phyloP scores from a whole-genome alignment of 2,329 filamentous ascomycete species.

The Aspergillus felis region DNA sequence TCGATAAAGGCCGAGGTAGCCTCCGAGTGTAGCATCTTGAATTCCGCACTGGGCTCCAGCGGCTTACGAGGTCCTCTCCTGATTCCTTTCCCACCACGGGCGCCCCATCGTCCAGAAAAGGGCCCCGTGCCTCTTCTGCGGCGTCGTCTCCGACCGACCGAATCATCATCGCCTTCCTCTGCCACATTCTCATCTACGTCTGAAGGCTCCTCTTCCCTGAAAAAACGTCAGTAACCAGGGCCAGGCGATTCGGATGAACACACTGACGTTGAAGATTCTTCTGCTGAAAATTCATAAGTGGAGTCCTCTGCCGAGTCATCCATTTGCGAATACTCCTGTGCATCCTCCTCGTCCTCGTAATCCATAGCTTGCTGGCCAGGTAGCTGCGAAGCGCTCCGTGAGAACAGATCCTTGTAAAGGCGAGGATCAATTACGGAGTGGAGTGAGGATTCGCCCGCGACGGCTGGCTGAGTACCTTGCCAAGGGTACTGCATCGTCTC shows the following conservation, averaged over 20 bases:
- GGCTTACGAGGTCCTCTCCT: constrained; percentile 45
- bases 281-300: constrained; percentile 21
- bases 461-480: constrained; percentile 20
- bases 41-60: constrained; percentile 46
- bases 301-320: constrained; percentile 21
- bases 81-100: constrained; percentile 43
- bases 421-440: constrained; percentile 31
- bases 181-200: constrained; percentile 11
- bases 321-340: constrained; percentile 5
- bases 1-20: constrained; percentile 49
- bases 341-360: constrained; percentile 10
- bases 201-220: constrained; percentile 23
- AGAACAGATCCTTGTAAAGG: constrained; percentile 26
- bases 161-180: constrained; percentile 23
- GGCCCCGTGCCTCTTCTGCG: constrained; percentile 29
- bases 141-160: constrained; percentile 21
- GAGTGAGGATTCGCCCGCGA: constrained; percentile 12
- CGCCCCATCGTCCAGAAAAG: constrained; percentile 36
- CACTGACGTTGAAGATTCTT: constrained; percentile 26
- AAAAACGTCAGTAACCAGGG: constrained; percentile 5
- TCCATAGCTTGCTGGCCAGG: constrained; percentile 7
- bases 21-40: constrained; percentile 45
- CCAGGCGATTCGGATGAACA: neutral
- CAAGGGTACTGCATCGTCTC: constrained; percentile 31
- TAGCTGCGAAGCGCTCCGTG: constrained; percentile 10